Conservation (phyloP, 345 rosid genomes). For the Arabidopsis thaliana region TAIR10.1 NC_003071.7:8983501-8984000, state of each 20-base stretch:
- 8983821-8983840: conserved; percentile 46
- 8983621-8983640: conserved; percentile 30
- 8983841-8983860: conserved; percentile 39
- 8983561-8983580: conserved; percentile 43
- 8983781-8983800: conserved; percentile 42
- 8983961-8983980: neutral
- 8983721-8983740: conserved; percentile 36
- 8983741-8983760: conserved; percentile 27
- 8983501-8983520: conserved; percentile 32
- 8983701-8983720: conserved; percentile 70
- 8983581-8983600: neutral
- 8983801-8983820: conserved; percentile 41
- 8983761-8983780: conserved; percentile 29
- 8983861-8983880: conserved; percentile 41
- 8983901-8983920: conserved; percentile 45
- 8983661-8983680: conserved; percentile 65
- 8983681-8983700: conserved; percentile 66
- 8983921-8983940: conserved; percentile 26
- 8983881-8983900: conserved; percentile 34
- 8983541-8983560: conserved; percentile 37
- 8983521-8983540: conserved; percentile 39
- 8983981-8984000: neutral
- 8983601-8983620: conserved; percentile 4
- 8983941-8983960: neutral
- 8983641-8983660: conserved; percentile 44